These are phyloP conservation scores for Zarea fungicola DNA, from an alignment of 2,329 filamentous ascomycete genomes.

Conservation along the genomic window DNA sequence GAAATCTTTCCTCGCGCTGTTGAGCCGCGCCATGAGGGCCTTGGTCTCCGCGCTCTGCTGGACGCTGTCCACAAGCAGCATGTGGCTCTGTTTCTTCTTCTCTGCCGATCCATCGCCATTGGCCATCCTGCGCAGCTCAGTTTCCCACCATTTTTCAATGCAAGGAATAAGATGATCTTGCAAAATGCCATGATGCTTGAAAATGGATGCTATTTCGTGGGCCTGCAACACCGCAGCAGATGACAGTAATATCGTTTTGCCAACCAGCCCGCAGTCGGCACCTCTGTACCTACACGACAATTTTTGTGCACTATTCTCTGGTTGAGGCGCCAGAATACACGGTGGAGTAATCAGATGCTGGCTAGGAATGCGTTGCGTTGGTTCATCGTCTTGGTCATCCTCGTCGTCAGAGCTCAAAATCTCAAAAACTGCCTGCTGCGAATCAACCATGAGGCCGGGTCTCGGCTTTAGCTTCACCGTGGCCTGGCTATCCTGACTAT, in stretches of 20 bases:
- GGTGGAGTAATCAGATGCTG: neutral
- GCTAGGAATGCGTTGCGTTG: neutral
- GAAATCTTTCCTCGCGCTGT: constrained; percentile 23
- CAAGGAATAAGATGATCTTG: constrained; percentile 26
- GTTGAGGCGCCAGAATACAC: neutral
- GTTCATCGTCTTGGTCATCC: neutral
- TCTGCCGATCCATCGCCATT: neutral
- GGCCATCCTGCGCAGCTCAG: neutral
- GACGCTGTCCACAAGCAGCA: constrained; percentile 40
- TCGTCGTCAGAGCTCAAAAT: constrained; percentile 4
- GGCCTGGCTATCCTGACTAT: neutral
- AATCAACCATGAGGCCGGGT: neutral
- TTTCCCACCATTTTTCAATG: constrained; percentile 28
- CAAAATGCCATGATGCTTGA: constrained; percentile 41
- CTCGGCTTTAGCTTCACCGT: neutral
- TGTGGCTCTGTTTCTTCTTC: constrained; percentile 7
- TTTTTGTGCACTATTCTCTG: neutral
- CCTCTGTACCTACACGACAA: neutral
- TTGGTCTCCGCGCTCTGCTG: constrained; percentile 26
- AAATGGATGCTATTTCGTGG: constrained; percentile 20
- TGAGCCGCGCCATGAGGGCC: constrained; percentile 29
- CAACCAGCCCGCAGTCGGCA: neutral
- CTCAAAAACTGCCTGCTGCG: neutral
- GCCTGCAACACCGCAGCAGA: neutral
- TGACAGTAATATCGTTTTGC: neutral